A percentile compares a stretch with the other conserved stretches of the same genome.
phyloP scores from a whole-genome alignment of 164 flowering plant genomes.

The Dillenia suffruticosa region DNA sequence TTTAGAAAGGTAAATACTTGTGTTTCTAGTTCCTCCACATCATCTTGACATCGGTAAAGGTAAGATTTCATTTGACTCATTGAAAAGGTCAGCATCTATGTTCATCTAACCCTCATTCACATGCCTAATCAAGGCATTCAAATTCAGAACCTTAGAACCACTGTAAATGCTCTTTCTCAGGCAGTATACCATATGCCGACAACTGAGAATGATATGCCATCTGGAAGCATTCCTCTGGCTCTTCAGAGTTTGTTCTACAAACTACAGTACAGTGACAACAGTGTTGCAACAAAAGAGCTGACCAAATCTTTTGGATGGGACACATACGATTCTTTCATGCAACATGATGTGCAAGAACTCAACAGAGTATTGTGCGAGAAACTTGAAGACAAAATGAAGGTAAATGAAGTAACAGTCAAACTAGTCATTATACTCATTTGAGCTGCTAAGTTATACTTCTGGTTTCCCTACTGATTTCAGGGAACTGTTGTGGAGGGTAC shows the following conservation, averaged over 20 bases:
- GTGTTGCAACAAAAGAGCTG: slow-evolving; percentile 66
- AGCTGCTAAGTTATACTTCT: background rate
- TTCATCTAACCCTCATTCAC: no score
- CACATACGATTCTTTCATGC: slow-evolving; percentile 57
- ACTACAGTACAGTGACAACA: slow-evolving; percentile 61
- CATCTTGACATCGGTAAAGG: background rate
- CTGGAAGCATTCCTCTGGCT: slow-evolving; percentile 64
- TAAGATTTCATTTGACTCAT: no score
- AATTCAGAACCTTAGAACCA: background rate
- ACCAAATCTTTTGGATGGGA: slow-evolving; percentile 77
- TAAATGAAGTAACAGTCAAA: slow-evolving; percentile 2
- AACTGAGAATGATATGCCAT: slow-evolving; percentile 63
- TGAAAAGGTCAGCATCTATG: no score
- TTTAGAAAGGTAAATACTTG: slow-evolving; percentile 50
- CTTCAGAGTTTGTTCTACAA: slow-evolving; percentile 66
- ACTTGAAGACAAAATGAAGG: slow-evolving; percentile 75
- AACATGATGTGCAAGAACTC: slow-evolving; percentile 61
- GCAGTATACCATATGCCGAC: slow-evolving; percentile 78
- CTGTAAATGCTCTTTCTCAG: slow-evolving; percentile 20
- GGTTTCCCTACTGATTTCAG: slow-evolving; percentile 18
- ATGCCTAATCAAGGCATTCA: no score
- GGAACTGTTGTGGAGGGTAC: slow-evolving; percentile 83
- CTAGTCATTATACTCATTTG: background rate
- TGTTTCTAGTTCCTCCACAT: background rate
- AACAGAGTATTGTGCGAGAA: slow-evolving; percentile 59